Evolutionary conservation across 1,139 yeast species (phyloP), one percentile per base, ranked within the genome.

Genomic region (Blastobotrys persicus): DNA sequence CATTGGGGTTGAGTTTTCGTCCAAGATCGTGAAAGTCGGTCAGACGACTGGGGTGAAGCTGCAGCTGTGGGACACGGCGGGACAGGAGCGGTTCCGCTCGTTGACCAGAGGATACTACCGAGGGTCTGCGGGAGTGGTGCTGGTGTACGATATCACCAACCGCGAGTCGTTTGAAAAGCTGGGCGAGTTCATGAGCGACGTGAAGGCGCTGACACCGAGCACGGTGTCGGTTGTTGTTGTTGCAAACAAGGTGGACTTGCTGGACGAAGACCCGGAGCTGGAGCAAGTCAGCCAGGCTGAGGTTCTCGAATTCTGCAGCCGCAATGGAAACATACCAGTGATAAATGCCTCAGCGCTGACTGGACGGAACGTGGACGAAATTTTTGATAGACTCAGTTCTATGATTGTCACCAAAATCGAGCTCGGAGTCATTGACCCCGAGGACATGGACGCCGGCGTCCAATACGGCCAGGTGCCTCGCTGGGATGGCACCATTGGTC

Each of bases 91-190:
- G 57, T 81, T 84, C 61, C 70, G 89, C 54, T 83, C 89, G 2
- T 72, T 84, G 50, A 83, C 88, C 46, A 83, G 92, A 13, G 81
- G 87, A 31, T 85, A 85, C 60, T 85, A 85, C 51, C 70, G 94
- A 48, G 92, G 87, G 57, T 79, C 87, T n/a, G 88, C 87, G 48
- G 94, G 88, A 20, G 92, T 89, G 1, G 78, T 86, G 40, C 75
- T 85, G 38, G 85, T 87, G 47, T 86, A 83, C 66, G 94, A 86
- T 63, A 75, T 84, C 50, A 78, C 88, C 38, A 79, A 75, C 60
- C 76, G 76, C 60, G 59, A 75, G 64, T 65, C 82, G 69, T 67
- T 72, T 49, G 80, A 75, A 63, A 74, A 59, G 69, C 73, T 70
- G 67, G 73, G 60, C 64, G 77, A 62, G 60, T 82, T 61, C 65